A percentile compares a stretch with the other conserved stretches of the same genome.
These are phyloP conservation scores for Aspergillus sp. DNA, from an alignment of 2,329 filamentous ascomycete genomes.

Conservation along the genomic window DNA sequence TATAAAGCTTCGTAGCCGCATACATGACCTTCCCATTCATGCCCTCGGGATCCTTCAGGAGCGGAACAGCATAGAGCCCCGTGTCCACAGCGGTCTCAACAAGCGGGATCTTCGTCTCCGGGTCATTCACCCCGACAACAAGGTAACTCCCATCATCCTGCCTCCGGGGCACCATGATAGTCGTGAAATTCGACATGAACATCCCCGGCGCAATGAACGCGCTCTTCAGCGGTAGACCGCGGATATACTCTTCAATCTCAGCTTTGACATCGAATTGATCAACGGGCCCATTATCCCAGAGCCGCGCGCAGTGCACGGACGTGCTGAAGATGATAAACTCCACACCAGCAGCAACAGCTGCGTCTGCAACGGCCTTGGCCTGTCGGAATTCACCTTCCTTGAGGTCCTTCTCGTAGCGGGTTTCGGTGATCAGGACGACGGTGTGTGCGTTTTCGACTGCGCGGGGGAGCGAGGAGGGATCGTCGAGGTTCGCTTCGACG, in stretches of 20 bases:
- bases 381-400: slow-evolving; percentile 32
- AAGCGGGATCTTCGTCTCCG: slow-evolving; percentile 35
- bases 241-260: slow-evolving; percentile 59
- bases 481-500: slow-evolving; percentile 57
- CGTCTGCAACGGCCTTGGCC: slow-evolving; percentile 34
- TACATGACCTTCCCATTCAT: slow-evolving; percentile 42
- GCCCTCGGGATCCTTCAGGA: slow-evolving; percentile 42
- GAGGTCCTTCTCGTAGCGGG: slow-evolving; percentile 29
- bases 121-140: slow-evolving; percentile 24
- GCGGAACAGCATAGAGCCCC: slow-evolving; percentile 41
- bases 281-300: slow-evolving; percentile 33
- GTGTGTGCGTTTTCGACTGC: slow-evolving; percentile 54
- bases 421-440: slow-evolving; percentile 37
- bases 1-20: slow-evolving; percentile 40
- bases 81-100: slow-evolving; percentile 43
- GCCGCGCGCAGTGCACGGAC: slow-evolving; percentile 27
- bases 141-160: slow-evolving; percentile 34
- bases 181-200: slow-evolving; percentile 59
- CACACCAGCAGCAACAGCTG: slow-evolving; percentile 31
- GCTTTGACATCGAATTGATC: slow-evolving; percentile 63
- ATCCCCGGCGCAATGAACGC: slow-evolving; percentile 60
- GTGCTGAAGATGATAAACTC: slow-evolving; percentile 38
- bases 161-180: slow-evolving; percentile 26
- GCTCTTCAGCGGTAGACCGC: slow-evolving; percentile 51
- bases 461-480: slow-evolving; percentile 34